Evolutionary conservation across 768 basidiomycete species (phyloP).

Genomic region (Lentinula lateritia): DNA sequence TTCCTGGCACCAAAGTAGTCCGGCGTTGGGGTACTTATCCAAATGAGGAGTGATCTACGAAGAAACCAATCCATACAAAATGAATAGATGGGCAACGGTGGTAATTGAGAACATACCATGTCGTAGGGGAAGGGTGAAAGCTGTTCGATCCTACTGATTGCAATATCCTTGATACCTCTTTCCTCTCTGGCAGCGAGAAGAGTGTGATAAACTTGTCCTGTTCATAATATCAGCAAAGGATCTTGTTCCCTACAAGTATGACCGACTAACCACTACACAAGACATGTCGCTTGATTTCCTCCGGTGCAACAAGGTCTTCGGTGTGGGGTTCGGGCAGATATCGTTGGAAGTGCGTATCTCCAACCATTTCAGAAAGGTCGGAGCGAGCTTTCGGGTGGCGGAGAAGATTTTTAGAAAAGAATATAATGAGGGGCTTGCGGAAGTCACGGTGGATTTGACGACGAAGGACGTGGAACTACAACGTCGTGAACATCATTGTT

Average conservation of each 20-base stretch:
- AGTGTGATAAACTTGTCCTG: slow-evolving; percentile 91
- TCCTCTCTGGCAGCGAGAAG: slow-evolving; percentile 88
- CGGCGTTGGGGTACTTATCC: slow-evolving; percentile 95
- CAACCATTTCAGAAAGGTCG: slow-evolving; percentile 79
- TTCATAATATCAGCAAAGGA: slow-evolving; percentile 2
- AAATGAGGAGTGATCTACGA: slow-evolving; percentile 83
- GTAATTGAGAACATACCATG: slow-evolving; percentile 43
- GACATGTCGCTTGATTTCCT: slow-evolving; percentile 88
- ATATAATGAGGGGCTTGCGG: slow-evolving; percentile 92
- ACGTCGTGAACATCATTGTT: neutral
- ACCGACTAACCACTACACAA: slow-evolving; percentile 64
- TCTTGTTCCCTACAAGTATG: neutral
- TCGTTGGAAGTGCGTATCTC: slow-evolving; percentile 87
- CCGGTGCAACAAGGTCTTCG: slow-evolving; percentile 67
- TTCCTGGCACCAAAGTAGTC: slow-evolving; percentile 93
- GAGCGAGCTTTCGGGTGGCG: slow-evolving; percentile 94
- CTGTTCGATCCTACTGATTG: slow-evolving; percentile 92
- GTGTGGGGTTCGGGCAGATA: slow-evolving; percentile 84
- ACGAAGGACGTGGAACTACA: slow-evolving; percentile 90
- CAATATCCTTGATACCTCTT: slow-evolving; percentile 86
- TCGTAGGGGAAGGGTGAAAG: slow-evolving; percentile 98
- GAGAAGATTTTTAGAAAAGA: slow-evolving; percentile 96
- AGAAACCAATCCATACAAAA: slow-evolving; percentile 7
- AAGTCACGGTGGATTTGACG: slow-evolving; percentile 97
- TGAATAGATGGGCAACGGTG: neutral